phyloP scores from a whole-genome alignment of 331 rosid species.

The Pyrus hybrid region DNA sequence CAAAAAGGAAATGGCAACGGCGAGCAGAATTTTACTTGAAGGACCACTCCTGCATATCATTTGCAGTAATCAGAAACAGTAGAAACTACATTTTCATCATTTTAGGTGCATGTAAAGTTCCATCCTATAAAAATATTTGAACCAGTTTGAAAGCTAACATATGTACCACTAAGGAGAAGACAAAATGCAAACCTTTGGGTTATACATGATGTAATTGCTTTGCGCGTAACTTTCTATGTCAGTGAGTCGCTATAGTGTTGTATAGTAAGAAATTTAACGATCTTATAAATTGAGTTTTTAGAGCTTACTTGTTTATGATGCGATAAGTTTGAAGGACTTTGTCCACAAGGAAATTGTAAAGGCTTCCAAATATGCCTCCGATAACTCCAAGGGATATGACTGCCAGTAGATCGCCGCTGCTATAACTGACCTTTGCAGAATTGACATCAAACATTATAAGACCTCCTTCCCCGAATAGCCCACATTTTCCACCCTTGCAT shows the following conservation, averaged over 20 bases:
- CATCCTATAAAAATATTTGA: not conserved
- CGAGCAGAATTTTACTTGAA: slow-evolving; percentile 45
- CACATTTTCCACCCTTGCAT: slow-evolving; percentile 69
- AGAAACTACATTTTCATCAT: not conserved
- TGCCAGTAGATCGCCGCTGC: slow-evolving; percentile 39
- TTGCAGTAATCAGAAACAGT: slow-evolving; percentile 10
- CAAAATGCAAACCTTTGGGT: not conserved
- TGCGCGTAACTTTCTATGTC: not conserved
- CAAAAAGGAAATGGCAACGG: slow-evolving; percentile 38
- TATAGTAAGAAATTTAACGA: not conserved
- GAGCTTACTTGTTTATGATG: slow-evolving; percentile 68
- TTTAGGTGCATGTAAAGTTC: not conserved
- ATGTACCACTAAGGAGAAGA: not conserved
- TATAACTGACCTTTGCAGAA: slow-evolving; percentile 30
- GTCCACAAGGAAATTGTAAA: slow-evolving; percentile 67
- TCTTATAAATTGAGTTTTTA: not conserved
- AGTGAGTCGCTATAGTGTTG: not conserved
- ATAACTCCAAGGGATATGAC: slow-evolving; percentile 49
- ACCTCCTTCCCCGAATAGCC: slow-evolving; percentile 88
- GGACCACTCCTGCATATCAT: slow-evolving; percentile 70
- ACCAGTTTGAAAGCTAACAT: not conserved
- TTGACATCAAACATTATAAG: slow-evolving; percentile 65
- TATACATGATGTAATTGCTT: not conserved
- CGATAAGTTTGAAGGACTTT: slow-evolving; percentile 73
- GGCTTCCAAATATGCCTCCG: slow-evolving; percentile 79